Evolutionary conservation across 768 basidiomycete genomes (phyloP), one percentile per base, ranked within the genome.

Genomic region (Podaxis pistillaris): DNA sequence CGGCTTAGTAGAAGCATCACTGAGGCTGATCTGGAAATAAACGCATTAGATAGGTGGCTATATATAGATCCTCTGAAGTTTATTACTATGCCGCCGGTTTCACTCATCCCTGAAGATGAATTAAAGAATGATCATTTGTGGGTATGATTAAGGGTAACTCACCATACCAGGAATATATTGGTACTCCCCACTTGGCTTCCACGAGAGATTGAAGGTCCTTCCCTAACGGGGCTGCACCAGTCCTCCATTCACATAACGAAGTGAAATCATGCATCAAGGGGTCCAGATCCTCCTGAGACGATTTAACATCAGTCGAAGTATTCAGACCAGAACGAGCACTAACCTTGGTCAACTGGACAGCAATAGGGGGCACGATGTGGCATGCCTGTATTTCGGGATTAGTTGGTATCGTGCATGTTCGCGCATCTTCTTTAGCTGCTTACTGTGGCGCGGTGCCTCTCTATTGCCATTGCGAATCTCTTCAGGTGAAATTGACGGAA

Each of bases 401-500:
- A 44, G 41, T 44, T 44, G 41, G 7, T 1, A 19, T 44, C 41
- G 8, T 13, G 41, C 15, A 5, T 44, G 2, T 33, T 9, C 33
- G 6, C 8, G 8, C 7, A 44, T 44, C 13, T 15, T 44, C 41
- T 19, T 44, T 15, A 17, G 24, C 13, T 15, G 41, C 56, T 12
- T 57, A 57, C 56, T 5, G 56, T 57, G 41, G 26, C 56, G 15
- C 56, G 40, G 15, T 57, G 24, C 15, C 41, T 22, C 19, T 57
- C 56, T 57, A 57, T 57, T 28, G 56, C 56, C 38, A 37, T 19
- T 12, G 40, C 56, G 37, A 57, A 44, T 41, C 41, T 57, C 40
- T 57, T 40, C 6, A 57, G 56, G 19, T 57, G 38, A 44, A 57
- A 57, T 57, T 57, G 38, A 38, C 38, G 56, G 26, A 57, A 57